Base-by-base conservation (phyloP, 768 basidiomycete species). In the Rickenella mellea region DNA sequence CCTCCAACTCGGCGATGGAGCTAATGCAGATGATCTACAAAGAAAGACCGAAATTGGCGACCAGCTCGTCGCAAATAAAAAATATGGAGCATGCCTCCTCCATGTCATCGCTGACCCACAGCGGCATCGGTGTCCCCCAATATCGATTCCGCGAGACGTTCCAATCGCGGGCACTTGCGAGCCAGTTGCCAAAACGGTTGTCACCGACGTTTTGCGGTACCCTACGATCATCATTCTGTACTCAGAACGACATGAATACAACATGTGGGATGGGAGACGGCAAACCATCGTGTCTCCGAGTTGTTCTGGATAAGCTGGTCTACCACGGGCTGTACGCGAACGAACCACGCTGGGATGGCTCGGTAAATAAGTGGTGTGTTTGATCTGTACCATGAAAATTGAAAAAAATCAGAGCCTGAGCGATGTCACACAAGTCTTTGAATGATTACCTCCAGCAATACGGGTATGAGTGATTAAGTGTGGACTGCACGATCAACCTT, bases 121-220 rank as follows among this genome's bases (percentile, higher is more conserved):
- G 67, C 9, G 96, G 96, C 43, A 99, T 80, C 14, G 96, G 96
- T 4, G 93, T 98, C 26, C 94, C 96, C 93, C 93, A 99, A 60
- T 98, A 99, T 37, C 96, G 76, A 68, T 98, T 98, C 48, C 96
- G 77, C n/a, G 93, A 96, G 49, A 99, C 73, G 57, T 97, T 98
- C 96, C 96, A 99, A 57, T 99, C 96, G 17, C 93, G 77, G n/a
- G 96, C 96, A 60, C 94, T 97, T 37, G 85, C 83, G 39, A 99
- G 71, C 96, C 96, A 99, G 60, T 90, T 93, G 17, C 91, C 92
- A 57, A 99, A 99, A 26, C 94, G 74, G 50, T 83, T 78, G 45
- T 97, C 93, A 5, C 92, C 88, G 35, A 98, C 82, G 47, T 65
- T 72, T 54, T 89, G 82, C 8, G 96, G 96, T 2, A 99, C 96